Evolutionary conservation across 1,284 basidiomycete species (phyloP), one percentile per base, ranked within the genome.

Genomic region (Trichosporon sp.): DNA sequence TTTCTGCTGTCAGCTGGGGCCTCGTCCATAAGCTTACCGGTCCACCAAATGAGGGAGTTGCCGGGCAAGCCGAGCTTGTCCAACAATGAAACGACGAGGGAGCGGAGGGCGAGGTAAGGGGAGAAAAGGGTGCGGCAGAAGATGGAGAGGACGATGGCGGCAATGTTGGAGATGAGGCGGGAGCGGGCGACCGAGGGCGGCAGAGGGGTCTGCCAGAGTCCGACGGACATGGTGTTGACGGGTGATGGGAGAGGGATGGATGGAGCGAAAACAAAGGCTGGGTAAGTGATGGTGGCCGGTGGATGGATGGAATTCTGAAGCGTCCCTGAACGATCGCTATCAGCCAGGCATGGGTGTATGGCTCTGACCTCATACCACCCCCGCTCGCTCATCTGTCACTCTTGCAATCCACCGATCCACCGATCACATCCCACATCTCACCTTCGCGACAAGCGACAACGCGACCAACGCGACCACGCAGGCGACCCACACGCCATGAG

Each of bases 121-220:
- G 80, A 75, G 70, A 82, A 81, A 19, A 78, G n/a, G 1, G 69
- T 71, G 10, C 74, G 72, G 2, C 66, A 48, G 67, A 81, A 71
- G 48, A 70, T 31, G 65, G 71, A 40, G n/a, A 83, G 71, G 5
- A 76, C 73, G 35, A 83, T 69, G 6, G 73, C 70, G 69, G 78
- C 80, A 37, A 79, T 59, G 73, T 81, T 83, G 65, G 76, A 72
- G 72, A 81, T 81, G 16, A 83, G 76, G 5, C 80, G 74, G 14
- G 75, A 75, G 12, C 70, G 73, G 11, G 80, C 79, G 64, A 78
- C 65, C 10, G 75, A 65, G 16, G 67, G 70, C 11, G 76, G 74
- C 48, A 79, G 75, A 8, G 78, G 75, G 7, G 70, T 37, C 31
- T 67, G 67, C 59, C 59, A 63, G 56, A 70, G 31, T 21, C 32